Base-by-base conservation (phyloP, 768 basidiomycete species). In the Tubosaeta brunneosetosa region DNA sequence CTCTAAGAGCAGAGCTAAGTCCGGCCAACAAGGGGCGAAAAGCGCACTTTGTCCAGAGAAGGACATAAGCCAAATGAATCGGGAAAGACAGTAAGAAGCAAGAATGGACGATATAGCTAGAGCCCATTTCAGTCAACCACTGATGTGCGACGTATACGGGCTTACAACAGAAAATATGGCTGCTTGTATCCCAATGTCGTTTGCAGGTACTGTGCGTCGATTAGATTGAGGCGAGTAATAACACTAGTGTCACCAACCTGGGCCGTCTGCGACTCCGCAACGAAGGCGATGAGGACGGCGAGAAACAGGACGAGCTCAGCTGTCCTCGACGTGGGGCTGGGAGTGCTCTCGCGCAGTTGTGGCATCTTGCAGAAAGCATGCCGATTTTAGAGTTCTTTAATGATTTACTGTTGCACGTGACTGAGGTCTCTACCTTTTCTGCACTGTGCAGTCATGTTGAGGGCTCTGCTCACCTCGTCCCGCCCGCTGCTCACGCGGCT, bases 81-180 rank as follows among this genome's bases (percentile, higher is more conserved):
- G 94, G 94, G 57, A 94, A 87, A 58, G 90, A 82, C 56, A 94
- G 61, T 16, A 75, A 63, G 68, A 97, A 88, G 1, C 80, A 76
- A 3, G 90, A 87, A 67, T 98, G 95, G 4, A 94, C 92, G 50
- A 93, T 66, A 69, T 88, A 97, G 69, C 92, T 94, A 62, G 22
- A 34, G 36, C 36, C 19, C 12, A 40, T 29, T 40, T 62, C 49
- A 41, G 55, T 53, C 36, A 6, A n/a, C 13, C 4, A 12, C 11
- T 31, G 8, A 22, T 22, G 12, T n/a, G 42, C 27, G 25, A 27
- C 4, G 4, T 41, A n/a, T 13, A 9, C 41, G 9, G 14, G 66
- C 88, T 55, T 61, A 91, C 91, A 94, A 91, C 55, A 91, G 74
- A 62, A 97, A 87, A 76, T 84, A 95, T 0, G 95, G 91, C 53